A percentile compares a stretch with the other conserved stretches of the same genome.
phyloP scores from a whole-genome alignment of 1,284 basidiomycete genomes.

The Moniliella sp. region DNA sequence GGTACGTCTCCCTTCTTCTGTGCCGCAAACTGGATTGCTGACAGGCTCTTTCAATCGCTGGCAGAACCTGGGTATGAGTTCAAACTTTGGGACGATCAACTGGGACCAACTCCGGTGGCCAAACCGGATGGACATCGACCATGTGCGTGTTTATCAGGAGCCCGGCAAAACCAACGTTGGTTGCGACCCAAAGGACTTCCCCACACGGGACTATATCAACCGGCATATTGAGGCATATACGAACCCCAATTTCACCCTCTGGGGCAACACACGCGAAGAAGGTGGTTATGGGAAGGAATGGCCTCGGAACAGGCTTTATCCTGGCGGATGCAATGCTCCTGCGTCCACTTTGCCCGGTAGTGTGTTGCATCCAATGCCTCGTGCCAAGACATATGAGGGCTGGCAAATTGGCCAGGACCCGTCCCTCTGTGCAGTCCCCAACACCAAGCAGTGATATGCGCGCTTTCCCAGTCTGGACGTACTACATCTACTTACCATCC shows the following conservation, averaged over 20 bases:
- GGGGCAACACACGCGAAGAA: slow-evolving; percentile 6
- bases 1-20: no score
- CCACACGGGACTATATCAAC: slow-evolving; percentile 26
- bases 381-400: neutral
- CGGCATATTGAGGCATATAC: slow-evolving; percentile 14
- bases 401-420: slow-evolving; percentile 1
- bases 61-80: slow-evolving; percentile 18
- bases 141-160: neutral
- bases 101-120: neutral
- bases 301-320: slow-evolving; percentile 12
- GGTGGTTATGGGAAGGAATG: slow-evolving; percentile 13
- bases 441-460: no score
- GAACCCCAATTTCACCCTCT: slow-evolving; percentile 24
- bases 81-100: slow-evolving; percentile 1
- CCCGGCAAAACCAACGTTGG: slow-evolving; percentile 5
- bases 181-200: slow-evolving; percentile 34
- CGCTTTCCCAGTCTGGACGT: no score
- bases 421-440: neutral
- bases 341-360: slow-evolving; percentile 3
- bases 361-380: slow-evolving; percentile 3
- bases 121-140: neutral
- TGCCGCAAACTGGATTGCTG: no score
- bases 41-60: no score
- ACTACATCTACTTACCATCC: no score
- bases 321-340: slow-evolving; percentile 7